These are phyloP conservation scores for Clarireedia homoeocarpa DNA, from an alignment of 2,329 filamentous ascomycete species.

Conservation along the genomic window DNA sequence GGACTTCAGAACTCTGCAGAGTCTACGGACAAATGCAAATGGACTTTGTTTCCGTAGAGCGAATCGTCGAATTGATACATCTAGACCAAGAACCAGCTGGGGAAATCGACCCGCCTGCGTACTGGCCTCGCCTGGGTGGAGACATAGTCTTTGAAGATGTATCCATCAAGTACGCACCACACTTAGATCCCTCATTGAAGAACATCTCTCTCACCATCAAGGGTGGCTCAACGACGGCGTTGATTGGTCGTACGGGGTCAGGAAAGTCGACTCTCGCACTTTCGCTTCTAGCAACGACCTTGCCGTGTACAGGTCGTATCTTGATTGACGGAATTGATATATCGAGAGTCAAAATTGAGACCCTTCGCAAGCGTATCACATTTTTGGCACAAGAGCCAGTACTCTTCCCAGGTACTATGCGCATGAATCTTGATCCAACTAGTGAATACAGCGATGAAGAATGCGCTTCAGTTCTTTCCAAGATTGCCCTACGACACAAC, in stretches of 20 bases:
- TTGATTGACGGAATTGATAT: slow-evolving; percentile 54
- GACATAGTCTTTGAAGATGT: slow-evolving; percentile 71
- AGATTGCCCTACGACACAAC: slow-evolving; percentile 45
- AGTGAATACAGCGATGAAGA: slow-evolving; percentile 47
- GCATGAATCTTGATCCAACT: slow-evolving; percentile 55
- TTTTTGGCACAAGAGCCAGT: slow-evolving; percentile 62
- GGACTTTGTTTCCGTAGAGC: slow-evolving; percentile 85
- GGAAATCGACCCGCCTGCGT: slow-evolving; percentile 58
- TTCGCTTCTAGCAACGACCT: slow-evolving; percentile 48
- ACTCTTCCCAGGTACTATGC: slow-evolving; percentile 53
- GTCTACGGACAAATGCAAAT: slow-evolving; percentile 81
- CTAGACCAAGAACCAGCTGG: slow-evolving; percentile 69
- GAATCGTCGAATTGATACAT: slow-evolving; percentile 72
- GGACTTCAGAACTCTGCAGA: slow-evolving; percentile 68
- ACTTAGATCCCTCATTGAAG: slow-evolving; percentile 64
- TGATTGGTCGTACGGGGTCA: slow-evolving; percentile 74
- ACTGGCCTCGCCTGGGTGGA: slow-evolving; percentile 67
- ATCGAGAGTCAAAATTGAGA: slow-evolving; percentile 48
- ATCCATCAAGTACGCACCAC: slow-evolving; percentile 70
- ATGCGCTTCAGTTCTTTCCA: slow-evolving; percentile 43
- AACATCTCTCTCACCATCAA: slow-evolving; percentile 67
- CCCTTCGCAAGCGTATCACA: slow-evolving; percentile 52
- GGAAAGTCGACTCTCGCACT: slow-evolving; percentile 74
- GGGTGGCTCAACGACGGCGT: slow-evolving; percentile 67
- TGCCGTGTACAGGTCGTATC: slow-evolving; percentile 47